Evolutionary conservation across 441 rosid species (phyloP).

Genomic region (Erysimum cheiri): DNA sequence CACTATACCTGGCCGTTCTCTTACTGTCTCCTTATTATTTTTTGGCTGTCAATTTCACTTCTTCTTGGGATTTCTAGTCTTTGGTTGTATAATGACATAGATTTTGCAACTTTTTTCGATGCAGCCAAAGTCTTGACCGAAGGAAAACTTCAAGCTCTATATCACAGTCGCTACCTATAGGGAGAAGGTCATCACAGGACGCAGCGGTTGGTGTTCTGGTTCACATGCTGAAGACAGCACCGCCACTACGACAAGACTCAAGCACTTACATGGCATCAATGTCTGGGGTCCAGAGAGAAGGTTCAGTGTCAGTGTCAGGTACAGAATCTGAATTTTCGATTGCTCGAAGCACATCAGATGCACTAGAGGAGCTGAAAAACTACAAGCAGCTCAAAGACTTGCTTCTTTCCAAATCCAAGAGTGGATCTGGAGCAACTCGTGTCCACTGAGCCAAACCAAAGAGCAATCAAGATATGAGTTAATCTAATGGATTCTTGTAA

Average conservation of each 20-base stretch:
- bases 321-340: conserved; percentile 74
- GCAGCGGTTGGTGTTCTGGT: conserved; percentile 91
- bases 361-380: conserved; percentile 83
- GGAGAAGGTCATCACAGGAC: conserved; percentile 78
- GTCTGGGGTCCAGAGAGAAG: conserved; percentile 55
- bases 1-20: conserved; percentile 5
- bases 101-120: conserved; percentile 20
- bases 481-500: conserved; percentile 25
- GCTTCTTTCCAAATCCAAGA: conserved; percentile 67
- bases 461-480: conserved; percentile 28
- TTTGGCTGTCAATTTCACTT: conserved; percentile 17
- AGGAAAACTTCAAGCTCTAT: conserved; percentile 51
- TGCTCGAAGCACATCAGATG: conserved; percentile 75
- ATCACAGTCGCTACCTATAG: conserved; percentile 52
- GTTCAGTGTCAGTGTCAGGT: conserved; percentile 46
- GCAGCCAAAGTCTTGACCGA: conserved; percentile 58
- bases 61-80: not conserved
- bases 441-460: conserved; percentile 38
- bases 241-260: conserved; percentile 76
- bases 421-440: conserved; percentile 50
- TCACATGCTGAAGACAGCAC: conserved; percentile 79
- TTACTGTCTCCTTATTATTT: not conserved
- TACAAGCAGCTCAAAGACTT: conserved; percentile 81
- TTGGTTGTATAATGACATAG: conserved; percentile 17
- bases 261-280: conserved; percentile 64